Percentiles rank a stretch among this genome's conserved stretches.
phyloP scores from a whole-genome alignment of 257 asterid genomes.

The Forsythia viridissima region DNA sequence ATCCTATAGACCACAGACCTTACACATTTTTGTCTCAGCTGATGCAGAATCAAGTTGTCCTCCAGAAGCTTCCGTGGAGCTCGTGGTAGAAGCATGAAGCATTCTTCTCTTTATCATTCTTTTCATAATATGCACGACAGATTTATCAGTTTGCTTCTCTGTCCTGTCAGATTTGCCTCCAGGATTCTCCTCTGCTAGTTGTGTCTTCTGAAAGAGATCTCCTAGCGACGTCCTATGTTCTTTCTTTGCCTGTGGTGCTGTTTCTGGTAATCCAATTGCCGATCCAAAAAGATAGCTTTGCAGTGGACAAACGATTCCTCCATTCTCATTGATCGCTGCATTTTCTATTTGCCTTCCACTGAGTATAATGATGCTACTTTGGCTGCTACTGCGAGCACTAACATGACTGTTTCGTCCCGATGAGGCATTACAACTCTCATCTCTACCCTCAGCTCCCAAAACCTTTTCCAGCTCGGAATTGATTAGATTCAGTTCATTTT shows the following conservation, averaged over 20 bases:
- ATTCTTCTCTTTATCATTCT: conserved; percentile 59
- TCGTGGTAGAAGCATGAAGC: conserved; percentile 45
- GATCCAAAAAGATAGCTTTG: conserved; percentile 86
- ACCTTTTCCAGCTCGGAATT: conserved; percentile 88
- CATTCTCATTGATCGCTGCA: conserved; percentile 48
- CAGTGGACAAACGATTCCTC: conserved; percentile 62
- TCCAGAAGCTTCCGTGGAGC: conserved; percentile 40
- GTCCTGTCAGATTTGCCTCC: conserved; percentile 45
- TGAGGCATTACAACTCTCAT: conserved; percentile 48
- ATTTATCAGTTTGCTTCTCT: conserved; percentile 66
- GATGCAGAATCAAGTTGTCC: conserved; percentile 48
- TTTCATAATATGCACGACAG: conserved; percentile 63
- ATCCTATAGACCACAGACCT: conserved; percentile 37
- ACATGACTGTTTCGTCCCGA: conserved; percentile 84
- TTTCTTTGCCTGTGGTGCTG: conserved; percentile 45
- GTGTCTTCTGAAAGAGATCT: conserved; percentile 85
- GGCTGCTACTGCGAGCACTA: conserved; percentile 70
- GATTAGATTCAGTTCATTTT: conserved; percentile 72
- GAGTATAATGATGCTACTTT: conserved; percentile 65
- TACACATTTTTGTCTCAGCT: conserved; percentile 62
- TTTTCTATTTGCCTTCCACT: conserved; percentile 57
- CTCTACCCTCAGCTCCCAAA: conserved; percentile 57
- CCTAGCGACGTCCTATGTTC: conserved; percentile 83
- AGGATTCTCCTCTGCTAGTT: conserved; percentile 56
- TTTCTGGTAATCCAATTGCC: conserved; percentile 57